Evolutionary conservation across 2,329 filamentous ascomycete species (phyloP), one percentile per base, ranked within the genome.

Genomic region (Fusarium hostae): DNA sequence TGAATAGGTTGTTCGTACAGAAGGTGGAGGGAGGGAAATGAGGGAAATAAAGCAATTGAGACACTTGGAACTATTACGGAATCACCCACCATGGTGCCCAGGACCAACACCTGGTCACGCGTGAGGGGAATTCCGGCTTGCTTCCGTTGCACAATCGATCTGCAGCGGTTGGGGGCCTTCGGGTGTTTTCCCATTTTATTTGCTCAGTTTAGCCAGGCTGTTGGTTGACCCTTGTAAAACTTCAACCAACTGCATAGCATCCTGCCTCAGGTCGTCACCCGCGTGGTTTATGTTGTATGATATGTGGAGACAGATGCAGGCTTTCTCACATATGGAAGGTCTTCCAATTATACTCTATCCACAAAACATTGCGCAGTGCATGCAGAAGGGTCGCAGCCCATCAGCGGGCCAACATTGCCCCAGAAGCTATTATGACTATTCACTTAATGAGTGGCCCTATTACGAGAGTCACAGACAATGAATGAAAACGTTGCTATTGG

Each of bases 181-280:
- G 24, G 24, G 24, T 24, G 24, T 24, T 5, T 24, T 22, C 30
- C 5, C 8, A 11, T 37, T 15, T n/a, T 1, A 35, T 15, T 43
- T 20, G 57, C 20, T 32, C 12, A 12, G 1, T 22, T 20, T 7
- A 22, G 5, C 4, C 7, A 12, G 3, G 34, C 16, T 41, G n/a
- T 54, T 52, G 37, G 48, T 45, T 35, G 1, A 59, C 3, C 35
- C 20, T 22, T 65, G 63, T 11, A 39, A 20, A 9, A 6, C 16
- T 11, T 41, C 37, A 18, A 40, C 52, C 63, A 66, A 55, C 35
- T 35, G 47, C 47, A 59, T 59, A 54, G 41, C 11, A 64, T 13
- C 28, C 11, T n/a, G 32, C 43, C 39, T 40, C 8, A 44, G 37
- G n/a, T 26, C 6, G 2, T 9, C 11, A 34, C 16, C 10, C 40